These are phyloP conservation scores for Scopulariopsis brevicaulis DNA, from an alignment of 2,329 filamentous ascomycete species.

Conservation along the genomic window DNA sequence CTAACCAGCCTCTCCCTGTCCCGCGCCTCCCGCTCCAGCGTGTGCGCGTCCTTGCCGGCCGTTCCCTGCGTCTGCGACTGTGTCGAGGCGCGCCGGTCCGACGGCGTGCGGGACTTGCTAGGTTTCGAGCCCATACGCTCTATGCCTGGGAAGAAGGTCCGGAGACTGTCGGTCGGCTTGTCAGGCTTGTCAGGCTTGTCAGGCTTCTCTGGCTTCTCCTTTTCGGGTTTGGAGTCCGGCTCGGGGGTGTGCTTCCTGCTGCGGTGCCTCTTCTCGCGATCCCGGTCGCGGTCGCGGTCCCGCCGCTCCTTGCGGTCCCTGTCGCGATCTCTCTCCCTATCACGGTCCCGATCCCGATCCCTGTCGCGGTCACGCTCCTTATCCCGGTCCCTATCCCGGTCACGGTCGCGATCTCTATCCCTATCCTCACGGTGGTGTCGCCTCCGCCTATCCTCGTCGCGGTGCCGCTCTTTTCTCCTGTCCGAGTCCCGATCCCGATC, in stretches of 20 bases:
- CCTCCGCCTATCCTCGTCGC: background rate
- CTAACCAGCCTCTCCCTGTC: slow-evolving; percentile 56
- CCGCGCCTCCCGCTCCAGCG: slow-evolving; percentile 55
- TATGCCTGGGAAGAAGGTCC: background rate
- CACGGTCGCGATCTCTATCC: slow-evolving; percentile 8
- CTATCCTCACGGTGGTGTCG: slow-evolving; percentile 1
- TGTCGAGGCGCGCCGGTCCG: slow-evolving; percentile 22
- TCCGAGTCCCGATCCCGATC: slow-evolving; percentile 19
- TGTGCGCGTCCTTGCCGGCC: slow-evolving; percentile 46
- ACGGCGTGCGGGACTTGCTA: slow-evolving; percentile 10
- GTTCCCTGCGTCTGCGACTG: slow-evolving; percentile 9
- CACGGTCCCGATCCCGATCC: slow-evolving; percentile 19
- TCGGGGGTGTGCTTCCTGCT: slow-evolving; percentile 16
- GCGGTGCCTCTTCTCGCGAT: slow-evolving; percentile 25
- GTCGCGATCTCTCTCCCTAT: slow-evolving; percentile 16
- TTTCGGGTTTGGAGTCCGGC: background rate
- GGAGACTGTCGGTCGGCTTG: background rate
- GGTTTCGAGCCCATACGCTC: background rate
- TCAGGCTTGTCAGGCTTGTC: slow-evolving; percentile 1
- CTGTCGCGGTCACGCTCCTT: slow-evolving; percentile 18
- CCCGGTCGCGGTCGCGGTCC: slow-evolving; percentile 18
- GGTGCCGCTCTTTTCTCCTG: slow-evolving; percentile 25
- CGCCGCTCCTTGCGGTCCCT: slow-evolving; percentile 14
- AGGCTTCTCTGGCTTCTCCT: background rate
- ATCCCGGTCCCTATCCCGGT: slow-evolving; percentile 27